A percentile compares a stretch with the other conserved stretches of the same genome.
Evolutionary conservation across 768 basidiomycete genomes (phyloP).

Genomic region (Amanita pseudoporphyria): DNA sequence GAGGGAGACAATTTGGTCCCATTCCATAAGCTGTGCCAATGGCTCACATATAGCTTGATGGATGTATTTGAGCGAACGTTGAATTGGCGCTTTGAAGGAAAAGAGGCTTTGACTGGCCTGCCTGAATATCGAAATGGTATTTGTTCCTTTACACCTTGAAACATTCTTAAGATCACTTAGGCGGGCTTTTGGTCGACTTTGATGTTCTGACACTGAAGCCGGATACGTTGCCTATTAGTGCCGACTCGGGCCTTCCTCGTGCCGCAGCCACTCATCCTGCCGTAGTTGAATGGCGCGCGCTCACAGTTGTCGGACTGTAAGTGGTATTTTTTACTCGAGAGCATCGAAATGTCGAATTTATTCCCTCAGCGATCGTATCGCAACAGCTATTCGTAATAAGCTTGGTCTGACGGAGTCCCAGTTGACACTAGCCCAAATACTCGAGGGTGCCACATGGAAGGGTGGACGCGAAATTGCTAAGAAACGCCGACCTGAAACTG

Average conservation of each 20-base stretch:
- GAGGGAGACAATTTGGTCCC: slow-evolving; percentile 74
- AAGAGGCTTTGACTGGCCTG: slow-evolving; percentile 82
- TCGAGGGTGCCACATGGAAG: slow-evolving; percentile 97
- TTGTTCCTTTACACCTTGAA: neutral
- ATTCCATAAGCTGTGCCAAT: slow-evolving; percentile 94
- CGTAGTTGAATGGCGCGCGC: slow-evolving; percentile 91
- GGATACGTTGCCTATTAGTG: slow-evolving; percentile 39
- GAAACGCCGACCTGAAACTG: slow-evolving; percentile 55
- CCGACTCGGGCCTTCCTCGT: slow-evolving; percentile 45
- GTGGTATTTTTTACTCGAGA: slow-evolving; percentile 18
- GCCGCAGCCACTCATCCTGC: slow-evolving; percentile 76
- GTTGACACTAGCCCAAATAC: slow-evolving; percentile 75
- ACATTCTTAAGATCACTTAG: slow-evolving; percentile 24
- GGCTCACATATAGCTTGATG: slow-evolving; percentile 86
- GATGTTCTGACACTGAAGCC: slow-evolving; percentile 67
- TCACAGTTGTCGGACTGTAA: slow-evolving; percentile 90
- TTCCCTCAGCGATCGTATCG: slow-evolving; percentile 66
- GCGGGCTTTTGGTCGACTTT: slow-evolving; percentile 81
- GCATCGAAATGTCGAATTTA: neutral
- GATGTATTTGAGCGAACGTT: slow-evolving; percentile 73
- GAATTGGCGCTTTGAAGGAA: slow-evolving; percentile 73
- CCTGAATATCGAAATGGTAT: slow-evolving; percentile 93
- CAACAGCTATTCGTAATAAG: slow-evolving; percentile 52
- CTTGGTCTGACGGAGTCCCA: slow-evolving; percentile 40
- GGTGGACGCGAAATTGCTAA: slow-evolving; percentile 91